Conservation (phyloP, 2,329 filamentous ascomycete genomes). For the Xylariaceae sp. region DNA sequence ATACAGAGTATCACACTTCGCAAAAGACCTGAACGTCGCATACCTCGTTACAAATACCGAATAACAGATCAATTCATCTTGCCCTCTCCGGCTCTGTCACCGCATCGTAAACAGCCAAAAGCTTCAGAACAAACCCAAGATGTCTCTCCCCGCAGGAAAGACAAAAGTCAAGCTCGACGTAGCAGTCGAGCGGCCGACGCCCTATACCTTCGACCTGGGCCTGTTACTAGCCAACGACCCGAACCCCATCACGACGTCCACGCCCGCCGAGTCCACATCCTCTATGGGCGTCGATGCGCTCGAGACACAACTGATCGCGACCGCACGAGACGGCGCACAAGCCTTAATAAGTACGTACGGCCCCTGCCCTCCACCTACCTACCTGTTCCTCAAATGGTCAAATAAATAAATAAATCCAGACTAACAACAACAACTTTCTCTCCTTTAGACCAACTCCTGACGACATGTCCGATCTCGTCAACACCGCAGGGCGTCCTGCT, state of each 20-base stretch:
- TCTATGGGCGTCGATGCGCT: slow-evolving; percentile 39
- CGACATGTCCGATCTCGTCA: slow-evolving; percentile 73
- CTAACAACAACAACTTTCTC: neutral
- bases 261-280: slow-evolving; percentile 39
- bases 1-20: too few relatives aligned
- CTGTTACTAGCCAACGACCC: slow-evolving; percentile 81
- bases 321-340: slow-evolving; percentile 86
- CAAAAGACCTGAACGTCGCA: too few relatives aligned
- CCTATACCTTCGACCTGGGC: slow-evolving; percentile 40
- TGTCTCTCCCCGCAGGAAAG: slow-evolving; percentile 20
- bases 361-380: neutral
- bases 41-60: too few relatives aligned
- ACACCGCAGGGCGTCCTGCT: slow-evolving; percentile 69
- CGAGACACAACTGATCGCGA: slow-evolving; percentile 64
- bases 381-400: neutral
- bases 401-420: neutral
- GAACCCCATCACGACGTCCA: slow-evolving; percentile 53
- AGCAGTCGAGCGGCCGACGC: slow-evolving; percentile 26
- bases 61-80: too few relatives aligned
- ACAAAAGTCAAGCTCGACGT: slow-evolving; percentile 28
- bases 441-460: slow-evolving; percentile 63
- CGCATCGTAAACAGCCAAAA: too few relatives aligned
- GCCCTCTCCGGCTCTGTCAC: too few relatives aligned
- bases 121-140: slow-evolving; percentile 9
- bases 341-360: slow-evolving; percentile 68